A percentile compares a stretch with the other conserved stretches of the same genome.
These are phyloP conservation scores for Zarea fungicola DNA, from an alignment of 2,329 filamentous ascomycete genomes.

Conservation along the genomic window DNA sequence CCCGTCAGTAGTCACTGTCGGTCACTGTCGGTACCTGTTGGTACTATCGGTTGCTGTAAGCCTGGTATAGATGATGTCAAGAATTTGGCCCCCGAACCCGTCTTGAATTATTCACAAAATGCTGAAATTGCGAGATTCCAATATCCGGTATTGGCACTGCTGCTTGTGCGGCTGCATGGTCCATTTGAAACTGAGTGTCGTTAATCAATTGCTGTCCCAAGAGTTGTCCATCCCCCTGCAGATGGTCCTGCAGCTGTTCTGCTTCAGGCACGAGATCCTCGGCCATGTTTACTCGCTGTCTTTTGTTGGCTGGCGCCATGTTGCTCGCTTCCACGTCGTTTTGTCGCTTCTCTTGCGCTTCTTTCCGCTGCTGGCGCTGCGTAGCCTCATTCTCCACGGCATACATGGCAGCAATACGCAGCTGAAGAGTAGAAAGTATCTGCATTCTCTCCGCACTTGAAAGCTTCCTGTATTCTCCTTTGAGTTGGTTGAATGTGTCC, in stretches of 20 bases:
- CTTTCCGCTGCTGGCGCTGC: constrained; percentile 34
- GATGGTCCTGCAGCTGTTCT: neutral
- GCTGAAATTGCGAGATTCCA: constrained; percentile 25
- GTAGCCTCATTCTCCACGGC: constrained; percentile 40
- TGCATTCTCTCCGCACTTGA: constrained; percentile 34
- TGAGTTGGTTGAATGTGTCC: constrained; percentile 40
- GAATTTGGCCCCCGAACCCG: constrained; percentile 21
- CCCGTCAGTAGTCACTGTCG: too few species aligned
- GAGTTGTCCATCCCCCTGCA: neutral
- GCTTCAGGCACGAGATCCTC: neutral
- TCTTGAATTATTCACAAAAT: constrained; percentile 25
- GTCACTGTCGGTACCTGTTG: too few species aligned
- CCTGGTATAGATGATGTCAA: neutral
- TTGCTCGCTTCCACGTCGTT: constrained; percentile 32
- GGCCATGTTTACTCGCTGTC: constrained; percentile 13
- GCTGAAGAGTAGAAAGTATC: constrained; percentile 35
- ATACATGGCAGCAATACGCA: constrained; percentile 39
- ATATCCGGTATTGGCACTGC: constrained; percentile 25
- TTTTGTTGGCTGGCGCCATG: too few species aligned
- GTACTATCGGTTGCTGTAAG: neutral
- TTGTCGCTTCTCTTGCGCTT: constrained; percentile 34
- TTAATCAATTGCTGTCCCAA: constrained; percentile 20
- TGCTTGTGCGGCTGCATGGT: constrained; percentile 20
- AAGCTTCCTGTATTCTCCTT: constrained; percentile 39
- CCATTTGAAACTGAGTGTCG: constrained; percentile 24